Percentiles rank a stretch among this genome's conserved stretches.
phyloP scores from a whole-genome alignment of 176 grass and related monocot genomes.

The Rhynchospora breviuscula region DNA sequence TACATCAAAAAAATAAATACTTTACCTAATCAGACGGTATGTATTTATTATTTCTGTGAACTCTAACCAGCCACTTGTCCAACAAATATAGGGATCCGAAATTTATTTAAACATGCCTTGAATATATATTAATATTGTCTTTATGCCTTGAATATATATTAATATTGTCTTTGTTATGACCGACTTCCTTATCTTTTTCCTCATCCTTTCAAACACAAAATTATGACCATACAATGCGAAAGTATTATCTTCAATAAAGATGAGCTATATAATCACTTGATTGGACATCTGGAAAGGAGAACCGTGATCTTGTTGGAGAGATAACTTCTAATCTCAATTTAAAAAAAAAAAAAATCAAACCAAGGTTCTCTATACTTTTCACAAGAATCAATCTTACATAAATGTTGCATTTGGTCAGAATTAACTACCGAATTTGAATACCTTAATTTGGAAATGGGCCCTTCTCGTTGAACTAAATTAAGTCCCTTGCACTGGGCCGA shows the following conservation, averaged over 20 bases:
- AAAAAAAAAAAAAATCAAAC: background rate
- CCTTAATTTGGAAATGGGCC: background rate
- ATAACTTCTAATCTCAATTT: background rate
- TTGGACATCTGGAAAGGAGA: background rate
- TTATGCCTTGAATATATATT: background rate
- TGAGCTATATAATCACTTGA: background rate
- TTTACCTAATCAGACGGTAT: background rate
- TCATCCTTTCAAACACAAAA: background rate
- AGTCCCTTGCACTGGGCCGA: background rate
- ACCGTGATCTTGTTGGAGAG: background rate
- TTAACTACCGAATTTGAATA: background rate
- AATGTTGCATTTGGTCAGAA: background rate
- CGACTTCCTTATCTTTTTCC: too few relatives aligned
- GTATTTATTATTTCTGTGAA: background rate
- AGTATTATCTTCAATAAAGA: background rate
- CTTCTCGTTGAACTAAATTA: background rate
- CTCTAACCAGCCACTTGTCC: slow-evolving; percentile 4
- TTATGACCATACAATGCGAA: background rate
- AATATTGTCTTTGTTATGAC: background rate
- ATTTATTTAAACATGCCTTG: background rate
- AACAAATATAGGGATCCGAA: background rate
- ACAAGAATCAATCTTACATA: background rate
- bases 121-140: background rate
- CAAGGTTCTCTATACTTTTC: background rate
- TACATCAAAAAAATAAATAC: background rate